These are phyloP conservation scores for Leptographium procerum DNA, from an alignment of 2,329 filamentous ascomycete genomes.

Conservation along the genomic window DNA sequence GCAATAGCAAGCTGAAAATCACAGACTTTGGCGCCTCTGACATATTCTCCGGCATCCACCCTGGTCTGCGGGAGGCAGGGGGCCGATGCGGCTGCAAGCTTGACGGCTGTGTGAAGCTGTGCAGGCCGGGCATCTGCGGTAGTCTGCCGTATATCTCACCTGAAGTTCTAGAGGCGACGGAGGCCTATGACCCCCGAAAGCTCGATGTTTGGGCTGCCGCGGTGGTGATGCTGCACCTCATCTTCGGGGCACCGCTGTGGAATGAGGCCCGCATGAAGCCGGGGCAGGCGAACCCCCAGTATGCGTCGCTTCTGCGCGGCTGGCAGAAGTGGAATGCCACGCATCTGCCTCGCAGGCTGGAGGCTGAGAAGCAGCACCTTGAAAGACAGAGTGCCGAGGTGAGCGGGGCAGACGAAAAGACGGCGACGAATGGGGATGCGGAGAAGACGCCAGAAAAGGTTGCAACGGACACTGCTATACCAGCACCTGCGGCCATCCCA, in stretches of 20 bases:
- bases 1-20: slow-evolving; percentile 75
- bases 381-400: slow-evolving; percentile 37
- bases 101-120: slow-evolving; percentile 56
- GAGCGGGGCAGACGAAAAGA: slow-evolving; percentile 32
- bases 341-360: slow-evolving; percentile 24
- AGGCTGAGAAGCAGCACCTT: slow-evolving; percentile 41
- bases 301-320: slow-evolving; percentile 50
- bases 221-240: slow-evolving; percentile 70
- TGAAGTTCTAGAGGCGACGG: slow-evolving; percentile 62
- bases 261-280: slow-evolving; percentile 42
- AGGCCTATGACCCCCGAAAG: slow-evolving; percentile 59
- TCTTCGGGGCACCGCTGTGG: slow-evolving; percentile 65
- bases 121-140: slow-evolving; percentile 70
- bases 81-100: slow-evolving; percentile 66
- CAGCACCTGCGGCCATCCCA: background rate
- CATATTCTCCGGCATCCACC: slow-evolving; percentile 73
- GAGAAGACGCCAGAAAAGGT: background rate
- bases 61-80: slow-evolving; percentile 60
- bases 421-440: slow-evolving; percentile 1
- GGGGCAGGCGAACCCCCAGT: slow-evolving; percentile 39
- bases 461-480: background rate
- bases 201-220: slow-evolving; percentile 81
- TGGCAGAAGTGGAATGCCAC: slow-evolving; percentile 58
- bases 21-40: slow-evolving; percentile 87
- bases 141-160: slow-evolving; percentile 81